These are phyloP conservation scores for Pseudozyma pruni DNA, from an alignment of 1,284 basidiomycete genomes.

Conservation along the genomic window DNA sequence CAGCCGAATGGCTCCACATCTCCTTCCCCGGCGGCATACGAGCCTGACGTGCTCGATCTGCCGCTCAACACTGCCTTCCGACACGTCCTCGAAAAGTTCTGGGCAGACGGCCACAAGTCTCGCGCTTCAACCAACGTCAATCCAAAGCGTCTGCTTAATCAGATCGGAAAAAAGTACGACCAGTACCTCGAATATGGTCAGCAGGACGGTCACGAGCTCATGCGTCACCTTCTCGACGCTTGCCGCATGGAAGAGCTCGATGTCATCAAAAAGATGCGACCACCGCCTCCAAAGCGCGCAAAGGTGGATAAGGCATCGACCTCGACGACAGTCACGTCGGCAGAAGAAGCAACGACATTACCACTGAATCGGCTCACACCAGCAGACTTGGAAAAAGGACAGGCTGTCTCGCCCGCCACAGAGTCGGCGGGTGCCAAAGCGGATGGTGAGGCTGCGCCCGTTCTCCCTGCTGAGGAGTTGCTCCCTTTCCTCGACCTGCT, in stretches of 20 bases:
- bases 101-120: constrained; percentile 35
- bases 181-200: constrained; percentile 86
- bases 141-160: constrained; percentile 73
- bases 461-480: constrained; percentile 70
- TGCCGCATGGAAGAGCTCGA: constrained; percentile 95
- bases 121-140: constrained; percentile 56
- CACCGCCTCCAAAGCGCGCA: constrained; percentile 68
- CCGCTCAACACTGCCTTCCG: constrained; percentile 59
- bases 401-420: constrained; percentile 8
- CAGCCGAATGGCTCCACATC: constrained; percentile 2
- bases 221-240: constrained; percentile 87
- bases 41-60: constrained; percentile 40
- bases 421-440: constrained; percentile 1
- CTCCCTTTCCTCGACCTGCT: constrained; percentile 85
- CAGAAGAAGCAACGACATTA: neutral
- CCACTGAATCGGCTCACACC: constrained; percentile 11
- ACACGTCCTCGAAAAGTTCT: constrained; percentile 56
- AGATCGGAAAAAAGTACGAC: constrained; percentile 84
- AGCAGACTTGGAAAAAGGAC: constrained; percentile 28
- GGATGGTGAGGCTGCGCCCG: neutral
- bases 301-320: constrained; percentile 33
- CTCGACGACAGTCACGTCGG: neutral
- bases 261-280: constrained; percentile 80
- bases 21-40: constrained; percentile 11
- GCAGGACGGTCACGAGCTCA: constrained; percentile 93